phyloP scores from a whole-genome alignment of 768 basidiomycete species.

The Auriculariales sp. region DNA sequence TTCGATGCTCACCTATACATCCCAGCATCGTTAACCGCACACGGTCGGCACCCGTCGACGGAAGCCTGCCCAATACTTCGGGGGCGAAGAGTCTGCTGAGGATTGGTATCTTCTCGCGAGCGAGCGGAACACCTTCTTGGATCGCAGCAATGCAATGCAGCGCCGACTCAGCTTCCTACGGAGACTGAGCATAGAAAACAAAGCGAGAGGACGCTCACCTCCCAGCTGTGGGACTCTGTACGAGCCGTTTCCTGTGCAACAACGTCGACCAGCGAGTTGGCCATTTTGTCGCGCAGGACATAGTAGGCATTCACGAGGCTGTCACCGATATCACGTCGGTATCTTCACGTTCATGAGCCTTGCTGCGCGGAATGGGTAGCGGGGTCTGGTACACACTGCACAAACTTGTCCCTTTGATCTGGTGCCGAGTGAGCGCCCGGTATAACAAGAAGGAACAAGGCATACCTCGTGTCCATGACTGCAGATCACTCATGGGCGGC shows the following conservation, averaged over 20 bases:
- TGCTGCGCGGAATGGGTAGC: neutral
- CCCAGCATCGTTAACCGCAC: conserved; percentile 60
- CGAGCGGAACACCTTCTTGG: conserved; percentile 67
- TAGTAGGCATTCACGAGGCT: conserved; percentile 85
- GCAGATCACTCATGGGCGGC: conserved; percentile 31
- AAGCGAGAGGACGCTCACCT: conserved; percentile 32
- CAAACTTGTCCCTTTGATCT: conserved; percentile 73
- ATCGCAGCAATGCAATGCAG: conserved; percentile 76
- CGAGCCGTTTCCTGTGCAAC: conserved; percentile 38
- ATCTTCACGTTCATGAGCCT: conserved; percentile 15
- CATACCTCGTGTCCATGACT: conserved; percentile 55
- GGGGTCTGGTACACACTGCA: conserved; percentile 39
- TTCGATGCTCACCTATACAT: conserved; percentile 47
- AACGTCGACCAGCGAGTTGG: conserved; percentile 52
- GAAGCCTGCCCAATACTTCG: conserved; percentile 53
- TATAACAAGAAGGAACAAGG: neutral
- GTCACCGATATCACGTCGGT: conserved; percentile 76
- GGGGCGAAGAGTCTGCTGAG: conserved; percentile 57
- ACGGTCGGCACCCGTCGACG: conserved; percentile 45
- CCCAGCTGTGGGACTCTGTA: conserved; percentile 45
- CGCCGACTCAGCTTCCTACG: conserved; percentile 72
- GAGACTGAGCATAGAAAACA: conserved; percentile 1
- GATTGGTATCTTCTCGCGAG: conserved; percentile 29
- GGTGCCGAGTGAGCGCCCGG: conserved; percentile 2
- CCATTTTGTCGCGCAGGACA: conserved; percentile 72